Evolutionary conservation across 1,284 basidiomycete genomes (phyloP).

Genomic region (Athelia psychrophila): DNA sequence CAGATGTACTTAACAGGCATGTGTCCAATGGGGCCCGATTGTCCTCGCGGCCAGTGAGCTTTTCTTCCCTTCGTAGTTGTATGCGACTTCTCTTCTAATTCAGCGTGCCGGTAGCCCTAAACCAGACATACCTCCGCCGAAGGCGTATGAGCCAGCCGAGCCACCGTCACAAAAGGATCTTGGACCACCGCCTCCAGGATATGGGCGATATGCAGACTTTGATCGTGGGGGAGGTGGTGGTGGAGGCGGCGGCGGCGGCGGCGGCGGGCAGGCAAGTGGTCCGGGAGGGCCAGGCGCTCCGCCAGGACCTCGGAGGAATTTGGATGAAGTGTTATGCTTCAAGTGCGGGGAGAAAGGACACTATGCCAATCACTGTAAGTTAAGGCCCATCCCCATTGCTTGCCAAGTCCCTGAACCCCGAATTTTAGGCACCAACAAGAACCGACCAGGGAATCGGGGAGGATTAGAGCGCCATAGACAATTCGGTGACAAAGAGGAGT

Average conservation of each 20-base stretch:
- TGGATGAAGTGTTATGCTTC: constrained; percentile 89
- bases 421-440: constrained; percentile 50
- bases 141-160: constrained; percentile 77
- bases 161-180: constrained; percentile 76
- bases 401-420: neutral
- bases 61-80: constrained; percentile 7
- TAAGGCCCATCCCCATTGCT: neutral
- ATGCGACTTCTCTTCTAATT: constrained; percentile 20
- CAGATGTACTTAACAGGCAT: constrained; percentile 92
- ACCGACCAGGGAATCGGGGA: constrained; percentile 79
- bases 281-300: constrained; percentile 19
- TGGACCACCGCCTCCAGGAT: constrained; percentile 90
- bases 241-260: constrained; percentile 15
- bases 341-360: constrained; percentile 93
- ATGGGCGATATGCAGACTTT: constrained; percentile 82
- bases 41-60: constrained; percentile 88
- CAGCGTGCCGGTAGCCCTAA: constrained; percentile 57
- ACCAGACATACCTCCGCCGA: constrained; percentile 65
- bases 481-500: constrained; percentile 31
- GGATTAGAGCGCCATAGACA: constrained; percentile 52
- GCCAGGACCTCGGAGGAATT: constrained; percentile 54
- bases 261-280: constrained; percentile 22
- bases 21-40: constrained; percentile 92
- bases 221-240: constrained; percentile 45
- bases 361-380: constrained; percentile 91